phyloP scores from a whole-genome alignment of 345 rosid species.

The Melaleuca alternifolia region DNA sequence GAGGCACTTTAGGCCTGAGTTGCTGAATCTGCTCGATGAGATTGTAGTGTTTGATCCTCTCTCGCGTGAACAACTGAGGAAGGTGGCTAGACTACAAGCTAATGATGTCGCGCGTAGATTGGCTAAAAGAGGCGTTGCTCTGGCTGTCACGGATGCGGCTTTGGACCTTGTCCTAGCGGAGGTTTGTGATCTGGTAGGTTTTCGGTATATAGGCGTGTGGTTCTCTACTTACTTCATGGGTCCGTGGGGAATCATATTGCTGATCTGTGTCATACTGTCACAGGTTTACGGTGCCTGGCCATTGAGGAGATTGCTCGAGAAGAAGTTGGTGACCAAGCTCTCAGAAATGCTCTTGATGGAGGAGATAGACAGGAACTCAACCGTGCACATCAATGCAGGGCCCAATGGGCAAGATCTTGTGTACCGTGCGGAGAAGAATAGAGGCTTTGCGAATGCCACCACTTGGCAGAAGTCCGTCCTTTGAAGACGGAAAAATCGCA shows the following conservation, averaged over 20 bases:
- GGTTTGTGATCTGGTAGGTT: conserved; percentile 74
- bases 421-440: conserved; percentile 64
- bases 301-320: conserved; percentile 88
- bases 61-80: conserved; percentile 66
- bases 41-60: conserved; percentile 77
- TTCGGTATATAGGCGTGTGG: not conserved
- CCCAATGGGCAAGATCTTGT: conserved; percentile 19
- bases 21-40: conserved; percentile 75
- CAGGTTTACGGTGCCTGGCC: conserved; percentile 89
- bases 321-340: conserved; percentile 70
- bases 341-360: conserved; percentile 74
- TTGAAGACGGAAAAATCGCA: conserved; percentile 36
- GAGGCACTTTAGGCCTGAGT: conserved; percentile 70
- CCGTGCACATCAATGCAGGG: conserved; percentile 62
- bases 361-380: conserved; percentile 74
- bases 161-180: conserved; percentile 52
- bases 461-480: conserved; percentile 68
- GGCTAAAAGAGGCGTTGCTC: conserved; percentile 73
- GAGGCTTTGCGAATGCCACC: conserved; percentile 61
- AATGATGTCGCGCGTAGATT: conserved; percentile 68
- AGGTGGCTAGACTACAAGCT: conserved; percentile 72
- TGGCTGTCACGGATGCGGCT: conserved; percentile 72
- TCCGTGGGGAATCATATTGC: not conserved
- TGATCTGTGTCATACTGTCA: not conserved
- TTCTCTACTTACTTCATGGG: not conserved